Base-by-base conservation (phyloP, 208 protist genomes). In the Leishmania aethiopica region DNA sequence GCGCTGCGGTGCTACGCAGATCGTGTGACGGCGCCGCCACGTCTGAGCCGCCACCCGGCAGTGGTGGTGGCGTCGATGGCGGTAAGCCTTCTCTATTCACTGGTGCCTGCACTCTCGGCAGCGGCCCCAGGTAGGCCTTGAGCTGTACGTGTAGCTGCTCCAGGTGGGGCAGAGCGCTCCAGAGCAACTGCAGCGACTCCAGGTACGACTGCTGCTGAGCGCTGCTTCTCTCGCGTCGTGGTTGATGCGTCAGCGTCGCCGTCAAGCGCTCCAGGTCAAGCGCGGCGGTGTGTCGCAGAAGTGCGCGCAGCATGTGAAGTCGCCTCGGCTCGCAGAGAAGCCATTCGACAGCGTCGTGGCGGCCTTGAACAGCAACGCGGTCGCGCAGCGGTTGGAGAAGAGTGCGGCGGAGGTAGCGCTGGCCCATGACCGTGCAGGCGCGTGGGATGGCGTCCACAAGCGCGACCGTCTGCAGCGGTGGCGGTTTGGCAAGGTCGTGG, bases 361-460 rank as follows among this genome's bases (percentile, higher is more conserved):
- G 95, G 10, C 86, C 73, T 72, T 92, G 83, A 66, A 98, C 93
- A 17, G 89, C 90, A 19, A 80, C 69, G 47, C 78, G 40, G 66
- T 96, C 90, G 17, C 91, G 86, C 79, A 98, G 79, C 3, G 95
- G 95, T 83, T 98, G 95, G 40, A 96, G 84, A 28, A 98, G 62
- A 15, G 87, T 92, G 53, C 89, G 88, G 25, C 91, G 90, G 32
- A 98, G 85, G 37, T 95, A 87, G 25, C 95, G 89, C 75, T 91
- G 87, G 28, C 95, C 95, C 88, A 96, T 93, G 45, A 78, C 51
- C 64, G 93, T 98, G 79, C 88, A 84, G 51, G 93, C 84, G 59
- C 88, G 87, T n/a, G 92, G 90, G 5, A 98, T 57, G 4, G 87
- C 88, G 53, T 94, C 88, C 19, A 93, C 84, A 28, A 98, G 87